These are phyloP conservation scores for Cephalotrichum gorgonifer DNA, from an alignment of 2,329 filamentous ascomycete genomes.

Conservation along the genomic window DNA sequence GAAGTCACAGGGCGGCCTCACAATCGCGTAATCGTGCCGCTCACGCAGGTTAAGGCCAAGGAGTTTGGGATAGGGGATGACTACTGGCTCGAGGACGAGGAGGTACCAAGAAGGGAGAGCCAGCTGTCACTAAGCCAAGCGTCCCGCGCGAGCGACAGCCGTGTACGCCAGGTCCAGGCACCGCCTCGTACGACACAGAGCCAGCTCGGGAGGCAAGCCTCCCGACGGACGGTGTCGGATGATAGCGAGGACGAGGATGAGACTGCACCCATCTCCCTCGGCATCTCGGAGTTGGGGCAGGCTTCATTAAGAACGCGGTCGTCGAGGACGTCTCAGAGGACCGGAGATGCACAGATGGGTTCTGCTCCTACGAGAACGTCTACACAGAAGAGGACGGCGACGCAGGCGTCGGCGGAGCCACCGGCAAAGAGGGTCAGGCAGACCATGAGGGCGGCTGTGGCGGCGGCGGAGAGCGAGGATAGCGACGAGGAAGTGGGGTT, in stretches of 20 bases:
- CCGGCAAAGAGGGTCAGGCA: constrained; percentile 21
- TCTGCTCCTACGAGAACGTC: background rate
- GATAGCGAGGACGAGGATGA: constrained; percentile 23
- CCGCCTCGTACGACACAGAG: constrained; percentile 6
- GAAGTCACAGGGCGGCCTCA: constrained; percentile 30
- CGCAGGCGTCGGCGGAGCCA: constrained; percentile 17
- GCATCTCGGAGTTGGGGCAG: constrained; percentile 13
- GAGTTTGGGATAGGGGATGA: constrained; percentile 65
- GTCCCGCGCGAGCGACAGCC: constrained; percentile 12
- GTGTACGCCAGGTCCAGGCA: constrained; percentile 12
- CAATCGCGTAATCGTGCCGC: constrained; percentile 51
- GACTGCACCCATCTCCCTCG: constrained; percentile 8
- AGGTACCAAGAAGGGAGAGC: constrained; percentile 10
- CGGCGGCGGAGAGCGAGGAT: constrained; percentile 26
- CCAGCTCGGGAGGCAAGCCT: constrained; percentile 6
- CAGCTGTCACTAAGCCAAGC: constrained; percentile 12
- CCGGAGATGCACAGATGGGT: constrained; percentile 9
- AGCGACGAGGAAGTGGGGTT: constrained; percentile 49
- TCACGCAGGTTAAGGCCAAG: constrained; percentile 63
- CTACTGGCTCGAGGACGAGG: constrained; percentile 57
- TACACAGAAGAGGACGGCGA: constrained; percentile 22
- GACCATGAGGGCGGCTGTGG: constrained; percentile 22
- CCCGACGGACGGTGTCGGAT: constrained; percentile 21
- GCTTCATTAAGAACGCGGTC: constrained; percentile 6
- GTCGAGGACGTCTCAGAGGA: constrained; percentile 13